phyloP scores from a whole-genome alignment of 495 filamentous ascomycete species.

The Penicillium soppii region DNA sequence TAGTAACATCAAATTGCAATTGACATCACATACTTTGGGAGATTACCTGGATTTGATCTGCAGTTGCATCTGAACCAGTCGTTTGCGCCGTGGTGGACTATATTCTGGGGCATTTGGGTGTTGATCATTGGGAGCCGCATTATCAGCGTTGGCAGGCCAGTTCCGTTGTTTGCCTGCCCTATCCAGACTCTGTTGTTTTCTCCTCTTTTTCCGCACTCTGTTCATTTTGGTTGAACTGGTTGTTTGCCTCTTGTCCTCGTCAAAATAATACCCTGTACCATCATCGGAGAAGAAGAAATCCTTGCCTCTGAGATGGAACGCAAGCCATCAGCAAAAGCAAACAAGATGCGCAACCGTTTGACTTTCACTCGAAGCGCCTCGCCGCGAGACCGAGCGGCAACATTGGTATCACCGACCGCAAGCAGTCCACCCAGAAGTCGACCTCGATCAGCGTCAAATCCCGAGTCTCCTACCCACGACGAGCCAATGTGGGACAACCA shows the following conservation, averaged over 20 bases:
- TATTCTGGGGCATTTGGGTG: not conserved
- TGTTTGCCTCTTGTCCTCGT: too few species aligned
- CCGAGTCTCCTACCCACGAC: slow-evolving; percentile 11
- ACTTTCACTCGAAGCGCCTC: slow-evolving; percentile 14
- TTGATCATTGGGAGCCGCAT: not conserved
- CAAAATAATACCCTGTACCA: not conserved
- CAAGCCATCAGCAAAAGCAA: slow-evolving; percentile 25
- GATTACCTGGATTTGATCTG: not conserved
- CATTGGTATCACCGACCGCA: slow-evolving; percentile 3
- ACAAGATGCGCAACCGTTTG: slow-evolving; percentile 24
- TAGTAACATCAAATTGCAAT: not conserved
- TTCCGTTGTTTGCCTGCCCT: not conserved
- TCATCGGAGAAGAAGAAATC: not conserved
- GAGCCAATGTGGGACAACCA: slow-evolving; percentile 8
- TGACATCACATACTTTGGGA: slow-evolving; percentile 6
- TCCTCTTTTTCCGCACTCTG: not conserved
- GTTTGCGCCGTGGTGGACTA: not conserved
- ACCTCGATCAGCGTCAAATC: slow-evolving; percentile 22
- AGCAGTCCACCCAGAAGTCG: slow-evolving; percentile 12
- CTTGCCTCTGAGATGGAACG: slow-evolving; percentile 21
- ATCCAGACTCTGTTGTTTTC: not conserved
- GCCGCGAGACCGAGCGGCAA: slow-evolving; percentile 10
- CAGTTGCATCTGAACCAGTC: not conserved
- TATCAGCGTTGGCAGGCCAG: not conserved
- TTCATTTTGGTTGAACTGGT: too few species aligned